A percentile compares a stretch with the other conserved stretches of the same genome.
These are phyloP conservation scores for Aspergillus egyptiacus DNA, from an alignment of 495 filamentous ascomycete species.

Conservation along the genomic window DNA sequence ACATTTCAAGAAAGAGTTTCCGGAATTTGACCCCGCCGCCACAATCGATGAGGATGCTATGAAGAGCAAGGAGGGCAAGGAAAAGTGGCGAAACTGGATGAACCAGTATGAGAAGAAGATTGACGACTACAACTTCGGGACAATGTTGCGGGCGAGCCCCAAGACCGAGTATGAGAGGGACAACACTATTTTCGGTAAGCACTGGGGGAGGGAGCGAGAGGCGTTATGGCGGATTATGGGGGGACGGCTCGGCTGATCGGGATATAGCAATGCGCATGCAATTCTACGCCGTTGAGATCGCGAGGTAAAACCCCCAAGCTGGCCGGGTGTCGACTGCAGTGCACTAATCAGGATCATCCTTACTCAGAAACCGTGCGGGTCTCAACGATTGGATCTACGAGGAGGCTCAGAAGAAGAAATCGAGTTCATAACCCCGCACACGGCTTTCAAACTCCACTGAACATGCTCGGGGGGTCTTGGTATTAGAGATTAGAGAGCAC, in stretches of 20 bases:
- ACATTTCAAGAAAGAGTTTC: slow-evolving; percentile 79
- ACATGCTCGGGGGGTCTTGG: no score
- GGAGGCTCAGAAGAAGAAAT: slow-evolving; percentile 47
- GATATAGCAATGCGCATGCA: slow-evolving; percentile 68
- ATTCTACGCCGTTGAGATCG: slow-evolving; percentile 96
- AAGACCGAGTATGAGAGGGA: slow-evolving; percentile 80
- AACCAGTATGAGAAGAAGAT: slow-evolving; percentile 88
- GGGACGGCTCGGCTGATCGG: slow-evolving; percentile 15
- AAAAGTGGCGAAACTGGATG: slow-evolving; percentile 92
- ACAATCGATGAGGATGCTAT: slow-evolving; percentile 87
- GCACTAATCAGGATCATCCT: slow-evolving; percentile 8
- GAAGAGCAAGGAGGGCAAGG: slow-evolving; percentile 97
- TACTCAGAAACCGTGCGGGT: slow-evolving; percentile 66
- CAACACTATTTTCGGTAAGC: slow-evolving; percentile 72
- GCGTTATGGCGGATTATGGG: no score
- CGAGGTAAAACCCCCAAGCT: slow-evolving; percentile 49
- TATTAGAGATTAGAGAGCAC: background rate
- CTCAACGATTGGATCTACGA: slow-evolving; percentile 98
- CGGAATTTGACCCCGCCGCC: slow-evolving; percentile 76
- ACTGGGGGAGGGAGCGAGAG: background rate
- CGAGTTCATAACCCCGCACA: slow-evolving; percentile 26
- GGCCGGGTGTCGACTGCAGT: background rate
- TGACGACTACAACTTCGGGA: slow-evolving; percentile 95
- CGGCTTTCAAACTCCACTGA: no score
- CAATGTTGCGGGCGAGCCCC: slow-evolving; percentile 74